These are phyloP conservation scores for Dactylis glomerata DNA, from an alignment of 176 grass and related monocot species.

Conservation along the genomic window DNA sequence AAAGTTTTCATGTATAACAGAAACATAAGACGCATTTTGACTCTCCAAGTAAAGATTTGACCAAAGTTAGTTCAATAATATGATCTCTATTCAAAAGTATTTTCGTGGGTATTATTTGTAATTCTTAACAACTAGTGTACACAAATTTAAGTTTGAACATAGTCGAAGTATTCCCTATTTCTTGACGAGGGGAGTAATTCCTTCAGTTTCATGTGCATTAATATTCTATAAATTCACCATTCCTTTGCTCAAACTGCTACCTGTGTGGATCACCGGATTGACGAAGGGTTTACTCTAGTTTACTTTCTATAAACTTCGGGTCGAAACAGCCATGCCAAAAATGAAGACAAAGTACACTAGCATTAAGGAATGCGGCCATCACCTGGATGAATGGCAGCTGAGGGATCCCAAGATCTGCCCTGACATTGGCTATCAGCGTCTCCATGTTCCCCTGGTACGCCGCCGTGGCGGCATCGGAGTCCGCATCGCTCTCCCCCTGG, in stretches of 20 bases:
- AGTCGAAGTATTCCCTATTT: not conserved
- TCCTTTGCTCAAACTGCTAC: not conserved
- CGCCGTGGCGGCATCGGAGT: conserved; percentile 30
- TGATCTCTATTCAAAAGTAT: not conserved
- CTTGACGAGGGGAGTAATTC: not conserved
- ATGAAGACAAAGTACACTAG: not conserved
- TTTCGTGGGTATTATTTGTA: not conserved
- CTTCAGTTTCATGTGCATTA: not conserved
- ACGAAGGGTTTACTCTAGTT: not conserved
- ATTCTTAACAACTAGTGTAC: not conserved
- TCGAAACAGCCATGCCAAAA: not conserved
- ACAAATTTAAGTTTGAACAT: not conserved
- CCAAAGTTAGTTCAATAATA: not conserved
- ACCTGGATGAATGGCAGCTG: conserved; percentile 88
- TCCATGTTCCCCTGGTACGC: conserved; percentile 61
- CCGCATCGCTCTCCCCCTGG: conserved; percentile 84
- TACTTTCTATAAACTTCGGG: not conserved
- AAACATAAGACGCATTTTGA: not conserved
- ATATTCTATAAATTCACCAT: not conserved
- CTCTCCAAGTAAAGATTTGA: not conserved
- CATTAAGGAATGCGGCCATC: not conserved
- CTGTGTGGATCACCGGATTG: not conserved
- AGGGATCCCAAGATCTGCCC: conserved; percentile 61
- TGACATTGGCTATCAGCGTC: conserved; percentile 54
- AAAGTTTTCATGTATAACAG: no score